Evolutionary conservation across 1,139 yeast genomes (phyloP).

Genomic region (Yamadazyma conglobata): DNA sequence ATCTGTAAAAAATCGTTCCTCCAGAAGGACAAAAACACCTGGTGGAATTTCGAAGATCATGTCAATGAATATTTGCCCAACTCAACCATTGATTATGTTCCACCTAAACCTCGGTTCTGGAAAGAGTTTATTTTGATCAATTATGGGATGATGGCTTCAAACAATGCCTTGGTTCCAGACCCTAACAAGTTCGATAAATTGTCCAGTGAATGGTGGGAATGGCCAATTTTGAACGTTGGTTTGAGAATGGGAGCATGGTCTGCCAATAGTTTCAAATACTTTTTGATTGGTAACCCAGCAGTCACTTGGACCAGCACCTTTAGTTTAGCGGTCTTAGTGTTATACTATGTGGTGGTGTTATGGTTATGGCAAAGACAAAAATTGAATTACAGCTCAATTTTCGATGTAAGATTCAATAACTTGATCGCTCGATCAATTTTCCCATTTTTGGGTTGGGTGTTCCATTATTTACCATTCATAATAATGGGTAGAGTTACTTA

Average conservation of each 20-base stretch:
- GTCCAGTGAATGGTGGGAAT: slow-evolving; percentile 77
- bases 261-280: slow-evolving; percentile 46
- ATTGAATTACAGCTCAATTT: slow-evolving; percentile 10
- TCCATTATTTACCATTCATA: slow-evolving; percentile 87
- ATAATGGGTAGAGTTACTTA: slow-evolving; percentile 97
- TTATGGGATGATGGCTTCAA: slow-evolving; percentile 76
- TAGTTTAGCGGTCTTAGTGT: slow-evolving; percentile 19
- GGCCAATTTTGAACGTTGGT: slow-evolving; percentile 67
- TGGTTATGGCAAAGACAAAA: slow-evolving; percentile 37
- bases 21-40: slow-evolving; percentile 58
- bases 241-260: slow-evolving; percentile 72
- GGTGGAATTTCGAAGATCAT: slow-evolving; percentile 82
- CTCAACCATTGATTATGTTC: slow-evolving; percentile 41
- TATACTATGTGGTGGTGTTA: slow-evolving; percentile 18
- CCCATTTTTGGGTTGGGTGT: slow-evolving; percentile 92
- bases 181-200: slow-evolving; percentile 61
- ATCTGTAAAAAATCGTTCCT: slow-evolving; percentile 56
- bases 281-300: slow-evolving; percentile 64
- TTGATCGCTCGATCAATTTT: slow-evolving; percentile 12
- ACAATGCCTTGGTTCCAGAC: slow-evolving; percentile 69
- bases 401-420: slow-evolving; percentile 11
- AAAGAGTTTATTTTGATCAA: slow-evolving; percentile 66
- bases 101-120: slow-evolving; percentile 70
- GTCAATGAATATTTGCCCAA: slow-evolving; percentile 40
- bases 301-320: slow-evolving; percentile 57